Conservation (phyloP, 129 eudicot genomes). For the Helichrysum umbraculigerum region DNA sequence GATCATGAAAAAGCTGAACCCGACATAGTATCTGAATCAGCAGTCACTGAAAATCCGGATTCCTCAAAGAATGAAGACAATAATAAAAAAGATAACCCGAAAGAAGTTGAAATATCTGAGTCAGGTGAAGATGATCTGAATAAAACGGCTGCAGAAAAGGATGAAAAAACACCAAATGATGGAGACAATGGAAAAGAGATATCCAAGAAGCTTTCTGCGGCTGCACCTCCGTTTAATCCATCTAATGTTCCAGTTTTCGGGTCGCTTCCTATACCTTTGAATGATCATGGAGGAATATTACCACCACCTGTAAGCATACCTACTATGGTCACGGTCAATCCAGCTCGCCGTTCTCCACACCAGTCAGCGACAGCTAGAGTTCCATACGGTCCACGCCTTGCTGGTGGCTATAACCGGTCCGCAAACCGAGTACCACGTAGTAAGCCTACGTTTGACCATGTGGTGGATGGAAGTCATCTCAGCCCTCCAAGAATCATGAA, state of each 20-base stretch:
- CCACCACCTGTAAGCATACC: conserved; percentile 84
- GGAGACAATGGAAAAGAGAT: conserved; percentile 64
- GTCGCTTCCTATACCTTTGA: conserved; percentile 55
- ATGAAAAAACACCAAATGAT: conserved; percentile 35
- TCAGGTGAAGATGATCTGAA: conserved; percentile 36
- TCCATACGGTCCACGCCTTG: conserved; percentile 91
- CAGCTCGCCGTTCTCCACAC: conserved; percentile 83
- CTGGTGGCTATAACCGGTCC: conserved; percentile 80
- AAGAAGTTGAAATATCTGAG: conserved; percentile 20
- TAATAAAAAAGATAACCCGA: conserved; percentile 19
- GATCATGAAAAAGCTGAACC: conserved; percentile 10
- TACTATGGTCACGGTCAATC: conserved; percentile 64
- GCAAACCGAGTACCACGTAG: conserved; percentile 59
- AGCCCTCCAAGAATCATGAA: conserved; percentile 77
- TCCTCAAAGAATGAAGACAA: conserved; percentile 31
- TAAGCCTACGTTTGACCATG: conserved; percentile 57
- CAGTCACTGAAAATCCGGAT: conserved; percentile 32
- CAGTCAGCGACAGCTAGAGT: conserved; percentile 97
- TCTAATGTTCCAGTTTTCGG: conserved; percentile 67
- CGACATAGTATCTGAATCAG: conserved; percentile 13
- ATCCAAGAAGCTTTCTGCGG: conserved; percentile 85
- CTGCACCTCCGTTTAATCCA: conserved; percentile 93
- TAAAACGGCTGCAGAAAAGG: conserved; percentile 32
- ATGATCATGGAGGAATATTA: conserved; percentile 80
- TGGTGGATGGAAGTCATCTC: conserved; percentile 57